phyloP scores from a whole-genome alignment of 2,329 filamentous ascomycete genomes.

The Colletotrichum sp. region DNA sequence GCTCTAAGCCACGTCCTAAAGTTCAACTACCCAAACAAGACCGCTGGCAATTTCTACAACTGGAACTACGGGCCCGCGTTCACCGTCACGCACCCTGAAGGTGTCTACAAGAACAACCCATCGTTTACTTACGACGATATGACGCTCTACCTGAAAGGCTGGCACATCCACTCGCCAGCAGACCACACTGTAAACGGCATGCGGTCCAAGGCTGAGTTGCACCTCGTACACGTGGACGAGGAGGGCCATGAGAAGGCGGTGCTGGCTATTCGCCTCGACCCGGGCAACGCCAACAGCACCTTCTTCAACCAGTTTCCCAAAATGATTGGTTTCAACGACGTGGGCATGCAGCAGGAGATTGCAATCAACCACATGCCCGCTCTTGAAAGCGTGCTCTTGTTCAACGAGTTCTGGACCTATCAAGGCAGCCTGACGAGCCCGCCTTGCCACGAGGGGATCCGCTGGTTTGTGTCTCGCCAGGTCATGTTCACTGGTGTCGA shows the following conservation, averaged over 20 bases:
- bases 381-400: slow-evolving; percentile 38
- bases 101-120: slow-evolving; percentile 40
- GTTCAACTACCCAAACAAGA: slow-evolving; percentile 44
- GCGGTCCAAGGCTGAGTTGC: slow-evolving; percentile 50
- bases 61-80: slow-evolving; percentile 54
- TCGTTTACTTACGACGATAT: slow-evolving; percentile 49
- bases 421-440: slow-evolving; percentile 50
- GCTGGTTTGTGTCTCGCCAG: slow-evolving; percentile 39
- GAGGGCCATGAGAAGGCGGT: slow-evolving; percentile 47
- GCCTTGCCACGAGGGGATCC: slow-evolving; percentile 49
- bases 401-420: slow-evolving; percentile 54
- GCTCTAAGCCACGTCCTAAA: slow-evolving; percentile 40
- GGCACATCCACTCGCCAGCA: slow-evolving; percentile 56
- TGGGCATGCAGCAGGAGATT: slow-evolving; percentile 12
- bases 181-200: slow-evolving; percentile 51
- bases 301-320: slow-evolving; percentile 48
- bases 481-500: slow-evolving; percentile 42
- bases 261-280: slow-evolving; percentile 50
- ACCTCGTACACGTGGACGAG: slow-evolving; percentile 51
- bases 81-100: slow-evolving; percentile 38
- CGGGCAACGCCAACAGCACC: slow-evolving; percentile 37
- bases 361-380: slow-evolving; percentile 35
- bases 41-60: slow-evolving; percentile 48
- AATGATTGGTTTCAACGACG: slow-evolving; percentile 42
- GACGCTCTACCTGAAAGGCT: slow-evolving; percentile 52